Conservation (phyloP, 2,329 filamentous ascomycete genomes). For the Chaetothyriales sp. region DNA sequence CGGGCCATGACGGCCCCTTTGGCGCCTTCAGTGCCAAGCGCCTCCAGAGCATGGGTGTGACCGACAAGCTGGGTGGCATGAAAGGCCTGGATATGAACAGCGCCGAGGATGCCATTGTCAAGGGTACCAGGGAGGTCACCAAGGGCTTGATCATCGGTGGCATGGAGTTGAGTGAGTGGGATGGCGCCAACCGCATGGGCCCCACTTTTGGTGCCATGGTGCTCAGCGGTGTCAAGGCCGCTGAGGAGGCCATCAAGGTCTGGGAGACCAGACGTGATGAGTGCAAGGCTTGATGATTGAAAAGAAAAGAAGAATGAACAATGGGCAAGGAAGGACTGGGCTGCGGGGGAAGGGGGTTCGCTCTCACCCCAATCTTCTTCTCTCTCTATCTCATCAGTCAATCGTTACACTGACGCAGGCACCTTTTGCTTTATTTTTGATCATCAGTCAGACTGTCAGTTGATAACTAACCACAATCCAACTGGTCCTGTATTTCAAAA, state of each 20-base stretch:
- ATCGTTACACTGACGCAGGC: neutral
- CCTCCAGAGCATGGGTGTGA: slow-evolving; percentile 70
- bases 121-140: slow-evolving; percentile 73
- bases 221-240: slow-evolving; percentile 74
- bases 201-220: slow-evolving; percentile 85
- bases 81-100: slow-evolving; percentile 82
- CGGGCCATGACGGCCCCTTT: slow-evolving; percentile 80
- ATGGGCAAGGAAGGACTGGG: no score
- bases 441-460: neutral
- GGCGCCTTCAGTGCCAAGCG: slow-evolving; percentile 85
- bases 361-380: no score
- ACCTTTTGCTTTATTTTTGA: neutral
- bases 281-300: slow-evolving; percentile 45
- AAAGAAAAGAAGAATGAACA: neutral
- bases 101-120: slow-evolving; percentile 87
- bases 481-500: neutral
- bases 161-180: slow-evolving; percentile 84
- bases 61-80: slow-evolving; percentile 81
- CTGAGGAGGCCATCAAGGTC: slow-evolving; percentile 66
- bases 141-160: slow-evolving; percentile 84
- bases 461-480: neutral
- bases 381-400: neutral
- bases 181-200: slow-evolving; percentile 83
- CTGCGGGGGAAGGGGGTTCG: no score
- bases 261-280: slow-evolving; percentile 65